Base-by-base conservation (phyloP, 805 yeast species). In the Metschnikowia rubicola region DNA sequence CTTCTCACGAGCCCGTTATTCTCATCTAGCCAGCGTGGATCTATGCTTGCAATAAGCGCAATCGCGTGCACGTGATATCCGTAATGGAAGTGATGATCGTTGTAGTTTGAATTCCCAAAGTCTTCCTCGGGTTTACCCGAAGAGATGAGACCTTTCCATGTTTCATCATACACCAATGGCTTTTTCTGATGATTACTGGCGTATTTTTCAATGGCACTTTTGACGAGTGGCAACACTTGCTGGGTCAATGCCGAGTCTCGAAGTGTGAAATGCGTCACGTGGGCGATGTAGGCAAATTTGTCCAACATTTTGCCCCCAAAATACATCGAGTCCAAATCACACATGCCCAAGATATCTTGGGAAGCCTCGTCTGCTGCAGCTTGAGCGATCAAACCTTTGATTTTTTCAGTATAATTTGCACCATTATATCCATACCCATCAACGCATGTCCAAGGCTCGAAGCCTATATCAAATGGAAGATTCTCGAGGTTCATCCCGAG, bases 221-320 rank as follows among this genome's bases (percentile, higher is more conserved):
- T 86, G 53, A 91, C 63, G 46, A 77, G 75, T 1, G 77, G 75
- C 37, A 89, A 68, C 35, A 86, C 68, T 8, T 63, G 63, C 11
- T 63, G 55, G 1, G 94, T 77, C 46, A 85, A 65, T 1, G 59
- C 63, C 0, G 66, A 60, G 60, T 91, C 86, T 15, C 78, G 62
- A 38, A 92, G 64, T 15, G 92, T 74, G 51, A 74, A 82, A 45
- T 85, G 82, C 34, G 84, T 81, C 10, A 83, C 88, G 52, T 86
- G 86, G 11, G 89, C 73, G 43, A 94, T 77, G 74, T 86, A 86
- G 0, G 98, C 97, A 66, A 87, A 94, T 67, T 91, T 94, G 55
- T 90, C 96, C 41, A 91, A 70, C 28, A 81, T 75, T 63, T 94
- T 92, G 10, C 98, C 99, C 2, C 96, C 78, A 17, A 88, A 82